Base-by-base conservation (phyloP, 176 grass and related monocot species). In the Phragmites australis region DNA sequence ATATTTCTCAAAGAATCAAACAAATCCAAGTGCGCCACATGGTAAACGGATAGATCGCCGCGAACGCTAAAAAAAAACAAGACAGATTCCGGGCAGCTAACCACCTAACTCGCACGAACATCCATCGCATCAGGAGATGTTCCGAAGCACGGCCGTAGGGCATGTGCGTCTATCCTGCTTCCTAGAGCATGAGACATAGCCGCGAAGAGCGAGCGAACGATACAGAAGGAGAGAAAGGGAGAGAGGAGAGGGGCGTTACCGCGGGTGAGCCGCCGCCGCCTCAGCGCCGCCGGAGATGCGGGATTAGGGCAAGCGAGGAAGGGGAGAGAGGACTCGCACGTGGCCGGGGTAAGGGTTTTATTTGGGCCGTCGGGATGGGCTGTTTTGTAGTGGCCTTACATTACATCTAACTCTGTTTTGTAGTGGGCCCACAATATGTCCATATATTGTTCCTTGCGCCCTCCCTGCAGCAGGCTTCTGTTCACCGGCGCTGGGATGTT, bases 231-330 rank as follows among this genome's bases (percentile, higher is more conserved):
- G 22, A 18, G 72, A 18, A 6, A 27, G 2, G 0, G 34, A 1
- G 52, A 1, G 19, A 15, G 2, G 8, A 12, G 4, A 0, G 51
- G 8, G 30, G 34, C 2, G 11, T 78, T 78, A 84, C 82, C 83
- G 31, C 8, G 25, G 74, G 46, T 62, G 55, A 70, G 34, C 5
- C 49, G 43, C 27, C 62, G 66, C 12, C 44, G 73, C 55, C 64
- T 52, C 66, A 17, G 66, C 60, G 42, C 18, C 9, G 56, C 52
- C 46, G 69, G 59, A 9, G 77, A 17, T 13, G 47, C 48, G 25
- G 27, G 9, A 64, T 32, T 74, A 74, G 84, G 77, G 76, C 59
- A 57, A n/a, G 62, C 42, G 11, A 45, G 8, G 25, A 58, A 12
- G 25, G 11, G 25, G 47, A 49, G 47, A 17, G 47, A n/a, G 7